Conservation (phyloP, 2,329 filamentous ascomycete genomes). For the Colletotrichum shisoi region DNA sequence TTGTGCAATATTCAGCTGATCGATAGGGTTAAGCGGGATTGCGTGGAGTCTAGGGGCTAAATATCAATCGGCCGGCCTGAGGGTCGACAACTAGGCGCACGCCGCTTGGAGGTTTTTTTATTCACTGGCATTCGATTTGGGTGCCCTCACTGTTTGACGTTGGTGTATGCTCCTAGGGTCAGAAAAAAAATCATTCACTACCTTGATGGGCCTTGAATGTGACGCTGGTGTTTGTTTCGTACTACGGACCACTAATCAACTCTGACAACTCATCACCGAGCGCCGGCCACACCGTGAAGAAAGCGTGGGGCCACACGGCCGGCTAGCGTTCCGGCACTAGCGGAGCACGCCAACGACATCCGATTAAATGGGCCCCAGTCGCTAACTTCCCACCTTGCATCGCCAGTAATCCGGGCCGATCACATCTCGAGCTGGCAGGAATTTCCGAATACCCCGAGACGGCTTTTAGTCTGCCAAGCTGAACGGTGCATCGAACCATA, state of each 20-base stretch:
- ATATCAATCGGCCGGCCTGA: not conserved
- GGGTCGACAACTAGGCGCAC: not conserved
- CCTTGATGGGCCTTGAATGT: not conserved
- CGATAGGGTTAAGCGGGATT: too few relatives aligned
- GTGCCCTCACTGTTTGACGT: not conserved
- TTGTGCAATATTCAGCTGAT: slow-evolving; percentile 12
- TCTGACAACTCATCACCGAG: not conserved
- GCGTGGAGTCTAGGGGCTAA: slow-evolving; percentile 7
- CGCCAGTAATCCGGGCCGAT: not conserved
- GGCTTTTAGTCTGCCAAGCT: not conserved
- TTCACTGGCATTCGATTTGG: not conserved
- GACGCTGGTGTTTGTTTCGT: not conserved
- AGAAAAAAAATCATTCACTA: not conserved
- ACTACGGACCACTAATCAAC: not conserved
- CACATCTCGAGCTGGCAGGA: not conserved
- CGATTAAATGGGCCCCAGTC: slow-evolving; percentile 5
- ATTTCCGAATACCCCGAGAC: not conserved
- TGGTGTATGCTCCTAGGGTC: not conserved
- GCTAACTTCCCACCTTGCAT: slow-evolving; percentile 4
- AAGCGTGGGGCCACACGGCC: slow-evolving; percentile 23
- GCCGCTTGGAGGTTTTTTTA: not conserved
- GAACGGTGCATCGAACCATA: not conserved
- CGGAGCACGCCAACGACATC: slow-evolving; percentile 33
- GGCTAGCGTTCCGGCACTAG: slow-evolving; percentile 23
- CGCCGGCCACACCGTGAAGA: slow-evolving; percentile 15